Evolutionary conservation across 2,329 filamentous ascomycete species (phyloP).

Genomic region (Cordyceps cicadae): DNA sequence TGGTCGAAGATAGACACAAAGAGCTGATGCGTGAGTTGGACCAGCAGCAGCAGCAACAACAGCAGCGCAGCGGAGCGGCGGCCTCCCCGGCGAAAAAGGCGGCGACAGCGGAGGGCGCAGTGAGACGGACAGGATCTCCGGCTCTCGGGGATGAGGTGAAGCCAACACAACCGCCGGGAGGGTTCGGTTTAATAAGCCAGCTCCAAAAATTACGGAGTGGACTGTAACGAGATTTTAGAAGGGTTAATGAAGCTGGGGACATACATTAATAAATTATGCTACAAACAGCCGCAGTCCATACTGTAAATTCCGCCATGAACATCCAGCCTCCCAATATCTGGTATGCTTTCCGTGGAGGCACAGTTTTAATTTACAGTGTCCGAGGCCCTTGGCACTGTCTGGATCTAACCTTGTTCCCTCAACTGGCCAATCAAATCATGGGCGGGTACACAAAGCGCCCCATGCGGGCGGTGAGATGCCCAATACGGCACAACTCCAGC

Average conservation of each 20-base stretch:
- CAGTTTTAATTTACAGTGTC: neutral
- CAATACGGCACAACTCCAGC: slow-evolving; percentile 9
- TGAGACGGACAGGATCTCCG: slow-evolving; percentile 23
- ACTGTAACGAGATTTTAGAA: slow-evolving; percentile 24
- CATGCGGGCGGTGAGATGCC: slow-evolving; percentile 14
- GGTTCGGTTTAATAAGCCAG: slow-evolving; percentile 55
- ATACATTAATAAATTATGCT: too few species aligned
- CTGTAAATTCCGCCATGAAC: too few species aligned
- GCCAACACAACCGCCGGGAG: slow-evolving; percentile 32
- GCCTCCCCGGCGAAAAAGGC: neutral
- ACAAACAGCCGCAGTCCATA: too few species aligned
- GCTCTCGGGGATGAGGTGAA: slow-evolving; percentile 18
- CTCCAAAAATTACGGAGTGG: slow-evolving; percentile 52
- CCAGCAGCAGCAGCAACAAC: slow-evolving; percentile 1
- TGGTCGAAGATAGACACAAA: slow-evolving; percentile 67
- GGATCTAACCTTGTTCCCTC: neutral
- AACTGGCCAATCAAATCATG: slow-evolving; percentile 10
- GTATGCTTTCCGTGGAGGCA: too few species aligned
- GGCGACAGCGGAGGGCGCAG: slow-evolving; percentile 24
- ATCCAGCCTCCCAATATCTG: too few species aligned
- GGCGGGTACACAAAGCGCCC: neutral
- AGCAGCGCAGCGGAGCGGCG: neutral
- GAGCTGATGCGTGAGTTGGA: slow-evolving; percentile 47
- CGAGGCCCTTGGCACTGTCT: neutral
- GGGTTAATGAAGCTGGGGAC: neutral